Base-by-base conservation (phyloP, 2,329 filamentous ascomycete genomes). In the Periconia sp. region DNA sequence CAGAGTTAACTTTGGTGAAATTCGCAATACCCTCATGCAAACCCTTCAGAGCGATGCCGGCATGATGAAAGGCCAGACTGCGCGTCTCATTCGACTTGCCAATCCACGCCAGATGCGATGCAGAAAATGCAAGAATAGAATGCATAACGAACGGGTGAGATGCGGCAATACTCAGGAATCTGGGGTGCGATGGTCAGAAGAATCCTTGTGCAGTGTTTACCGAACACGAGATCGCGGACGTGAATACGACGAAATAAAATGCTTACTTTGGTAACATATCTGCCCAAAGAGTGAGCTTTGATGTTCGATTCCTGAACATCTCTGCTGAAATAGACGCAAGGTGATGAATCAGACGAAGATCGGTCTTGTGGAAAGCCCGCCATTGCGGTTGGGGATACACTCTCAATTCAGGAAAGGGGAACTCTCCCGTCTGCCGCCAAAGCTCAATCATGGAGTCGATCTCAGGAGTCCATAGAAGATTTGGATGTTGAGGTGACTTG, bases 121-220 rank as follows among this genome's bases (percentile, higher is more conserved):
- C 93, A n/a, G 94, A 96, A 67, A 97, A 90, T 6, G 92, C 91
- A 50, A 97, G 82, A 63, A 97, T 82, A 14, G 93, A 88, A 74
- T 95, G 90, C 92, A 97, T 96, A 62, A 97, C 92, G 76, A 94
- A 97, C 50, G 86, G 82, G 71, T 92, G 87, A 17, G 86, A 87
- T 47, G 91, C 83, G 52, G 91, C 91, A 67, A 96, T 89, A 63
- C 87, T 86, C 59, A 99, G 82, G 66, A 94, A 91, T 47, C 89
- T 92, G 68, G 20, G 30, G 50, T 54, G 68, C 23, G 30, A 49
- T 54, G 60, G 70, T 78, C 53, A 74, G 70, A 52, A 53, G 47
- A 56, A 50, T 45, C 54, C 53, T 53, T 43, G 53, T 41, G 55
- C 59, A 52, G 37, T 53, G 68, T 11, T 45, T 31, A 23, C 43